Evolutionary conservation across 805 yeast species (phyloP).

Genomic region (Scheffersomyces coipomensis): DNA sequence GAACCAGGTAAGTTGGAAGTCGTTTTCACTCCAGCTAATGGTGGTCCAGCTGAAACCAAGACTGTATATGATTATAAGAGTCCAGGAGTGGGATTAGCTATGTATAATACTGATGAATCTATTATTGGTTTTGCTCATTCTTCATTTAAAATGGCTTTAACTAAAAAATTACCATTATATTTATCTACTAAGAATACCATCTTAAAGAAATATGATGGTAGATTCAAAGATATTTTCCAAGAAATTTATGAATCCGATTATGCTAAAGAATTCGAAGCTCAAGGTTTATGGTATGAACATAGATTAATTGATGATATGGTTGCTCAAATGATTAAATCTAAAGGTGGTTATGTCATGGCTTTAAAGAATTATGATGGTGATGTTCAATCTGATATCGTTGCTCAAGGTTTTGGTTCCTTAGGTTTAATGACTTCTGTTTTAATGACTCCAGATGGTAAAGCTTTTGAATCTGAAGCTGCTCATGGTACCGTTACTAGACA

Average conservation of each 20-base stretch:
- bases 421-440: conserved; percentile 84
- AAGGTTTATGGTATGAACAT: conserved; percentile 73
- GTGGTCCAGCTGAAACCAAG: conserved; percentile 45
- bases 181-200: conserved; percentile 79
- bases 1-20: conserved; percentile 67
- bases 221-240: conserved; percentile 78
- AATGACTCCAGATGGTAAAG: conserved; percentile 81
- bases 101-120: conserved; percentile 82
- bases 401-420: conserved; percentile 83
- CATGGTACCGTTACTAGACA: conserved; percentile 90
- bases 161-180: conserved; percentile 61
- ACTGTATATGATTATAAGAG: conserved; percentile 63
- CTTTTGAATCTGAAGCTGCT: conserved; percentile 85
- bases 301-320: conserved; percentile 86
- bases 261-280: conserved; percentile 53
- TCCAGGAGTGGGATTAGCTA: conserved; percentile 74
- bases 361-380: conserved; percentile 86
- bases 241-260: conserved; percentile 60
- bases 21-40: conserved; percentile 62
- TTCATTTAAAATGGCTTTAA: conserved; percentile 71
- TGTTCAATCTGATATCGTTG: conserved; percentile 81
- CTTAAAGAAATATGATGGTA: conserved; percentile 77
- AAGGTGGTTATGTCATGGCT: conserved; percentile 80
- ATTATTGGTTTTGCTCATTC: conserved; percentile 77
- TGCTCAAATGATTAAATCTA: conserved; percentile 83